Conservation (phyloP, 257 asterid species). For the Eucommia ulmoides region DNA sequence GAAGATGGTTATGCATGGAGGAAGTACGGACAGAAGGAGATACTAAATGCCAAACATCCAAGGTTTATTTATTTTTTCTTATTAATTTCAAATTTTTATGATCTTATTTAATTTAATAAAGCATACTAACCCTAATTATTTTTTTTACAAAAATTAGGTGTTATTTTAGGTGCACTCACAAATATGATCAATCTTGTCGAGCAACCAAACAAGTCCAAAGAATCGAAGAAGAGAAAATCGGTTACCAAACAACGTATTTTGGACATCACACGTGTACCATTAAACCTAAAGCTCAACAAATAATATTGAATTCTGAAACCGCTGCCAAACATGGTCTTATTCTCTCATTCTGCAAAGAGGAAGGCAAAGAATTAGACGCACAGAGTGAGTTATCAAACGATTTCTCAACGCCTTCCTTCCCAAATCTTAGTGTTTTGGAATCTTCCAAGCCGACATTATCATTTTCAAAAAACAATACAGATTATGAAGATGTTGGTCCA, state of each 20-base stretch:
- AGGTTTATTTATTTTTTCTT: slow-evolving; percentile 25
- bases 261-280: slow-evolving; percentile 44
- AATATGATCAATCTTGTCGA: slow-evolving; percentile 41
- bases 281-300: slow-evolving; percentile 8
- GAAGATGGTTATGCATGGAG: slow-evolving; percentile 77
- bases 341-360: no score
- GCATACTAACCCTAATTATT: neutral
- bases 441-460: no score
- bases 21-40: slow-evolving; percentile 74
- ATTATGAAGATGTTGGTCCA: no score
- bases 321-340: no score
- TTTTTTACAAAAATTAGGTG: slow-evolving; percentile 27
- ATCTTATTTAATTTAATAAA: no score
- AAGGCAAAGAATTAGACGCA: no score
- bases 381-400: no score
- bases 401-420: no score
- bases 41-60: slow-evolving; percentile 35
- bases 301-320: slow-evolving; percentile 11
- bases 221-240: slow-evolving; percentile 13
- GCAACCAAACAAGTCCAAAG: slow-evolving; percentile 66
- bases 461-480: no score
- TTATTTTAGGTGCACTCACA: slow-evolving; percentile 70
- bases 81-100: neutral
- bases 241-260: slow-evolving; percentile 49
- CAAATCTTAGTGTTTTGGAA: no score